Percentiles rank a stretch among this genome's conserved stretches.
Evolutionary conservation across 192 early-diverging fungal genomes (phyloP).

Genomic region (Globomyces pollinis-pini): DNA sequence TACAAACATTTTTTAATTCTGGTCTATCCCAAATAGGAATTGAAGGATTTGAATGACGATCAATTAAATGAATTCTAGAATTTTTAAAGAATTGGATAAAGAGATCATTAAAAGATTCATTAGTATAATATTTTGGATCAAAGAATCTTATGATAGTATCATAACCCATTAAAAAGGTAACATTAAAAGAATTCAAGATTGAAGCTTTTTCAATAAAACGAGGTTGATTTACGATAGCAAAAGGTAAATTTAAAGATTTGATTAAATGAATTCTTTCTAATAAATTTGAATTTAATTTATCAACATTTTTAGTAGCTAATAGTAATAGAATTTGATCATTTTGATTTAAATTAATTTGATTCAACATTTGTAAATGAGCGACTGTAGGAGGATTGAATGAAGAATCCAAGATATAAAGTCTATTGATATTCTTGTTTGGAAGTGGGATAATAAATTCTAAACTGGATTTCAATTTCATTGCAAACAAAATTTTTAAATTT

Average conservation of each 20-base stretch:
- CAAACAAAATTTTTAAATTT: too few species aligned
- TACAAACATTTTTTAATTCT: background rate
- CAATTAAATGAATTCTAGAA: conserved; percentile 8
- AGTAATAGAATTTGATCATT: conserved; percentile 57
- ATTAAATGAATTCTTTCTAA: background rate
- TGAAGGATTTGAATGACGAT: background rate
- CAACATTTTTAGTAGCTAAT: conserved; percentile 58
- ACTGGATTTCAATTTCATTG: too few species aligned
- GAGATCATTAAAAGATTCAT: conserved; percentile 26
- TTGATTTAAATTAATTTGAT: conserved; percentile 19
- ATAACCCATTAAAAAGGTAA: conserved; percentile 70
- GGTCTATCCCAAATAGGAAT: background rate
- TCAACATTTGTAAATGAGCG: conserved; percentile 13
- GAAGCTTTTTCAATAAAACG: conserved; percentile 65
- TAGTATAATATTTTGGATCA: conserved; percentile 63
- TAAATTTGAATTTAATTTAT: conserved; percentile 37
- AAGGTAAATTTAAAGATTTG: conserved; percentile 28
- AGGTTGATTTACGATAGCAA: conserved; percentile 52
- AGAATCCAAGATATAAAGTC: conserved; percentile 23
- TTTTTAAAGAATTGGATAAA: conserved; percentile 53
- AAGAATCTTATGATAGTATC: conserved; percentile 73
- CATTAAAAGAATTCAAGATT: conserved; percentile 27
- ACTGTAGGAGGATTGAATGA: conserved; percentile 26
- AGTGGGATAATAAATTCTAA: too few species aligned
- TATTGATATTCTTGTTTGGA: too few species aligned